phyloP scores from a whole-genome alignment of 1,139 yeast genomes.

The Saccharomyces pastorianus region DNA sequence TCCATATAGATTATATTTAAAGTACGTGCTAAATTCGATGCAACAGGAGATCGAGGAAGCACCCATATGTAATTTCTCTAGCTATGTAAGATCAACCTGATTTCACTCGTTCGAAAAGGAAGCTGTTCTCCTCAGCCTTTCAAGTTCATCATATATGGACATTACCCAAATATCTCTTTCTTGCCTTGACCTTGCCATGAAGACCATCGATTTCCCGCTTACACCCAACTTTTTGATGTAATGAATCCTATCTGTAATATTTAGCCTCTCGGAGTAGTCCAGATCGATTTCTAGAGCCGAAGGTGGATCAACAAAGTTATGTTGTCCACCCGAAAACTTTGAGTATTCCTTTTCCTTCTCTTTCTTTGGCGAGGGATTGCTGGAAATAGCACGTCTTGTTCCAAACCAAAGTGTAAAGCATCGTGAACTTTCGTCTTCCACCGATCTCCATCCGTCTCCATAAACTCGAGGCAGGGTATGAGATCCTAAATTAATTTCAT shows the following conservation, averaged over 20 bases:
- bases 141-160: slow-evolving; percentile 55
- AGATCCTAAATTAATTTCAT: slow-evolving; percentile 45
- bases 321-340: neutral
- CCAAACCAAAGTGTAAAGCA: slow-evolving; percentile 86
- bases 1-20: neutral
- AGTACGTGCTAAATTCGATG: neutral
- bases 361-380: neutral
- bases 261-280: neutral
- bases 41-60: neutral
- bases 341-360: neutral
- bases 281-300: neutral
- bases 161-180: slow-evolving; percentile 82
- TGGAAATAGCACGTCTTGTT: slow-evolving; percentile 41
- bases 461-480: slow-evolving; percentile 62
- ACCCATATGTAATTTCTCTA: neutral
- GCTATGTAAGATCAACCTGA: neutral
- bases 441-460: slow-evolving; percentile 75
- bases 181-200: slow-evolving; percentile 73
- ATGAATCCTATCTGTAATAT: slow-evolving; percentile 37
- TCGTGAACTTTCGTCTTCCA: slow-evolving; percentile 63
- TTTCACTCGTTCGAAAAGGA: neutral
- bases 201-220: slow-evolving; percentile 60
- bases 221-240: slow-evolving; percentile 53
- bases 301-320: neutral
- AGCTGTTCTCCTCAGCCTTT: slow-evolving; percentile 36